Base-by-base conservation (phyloP, 2,329 filamentous ascomycete genomes). In the Curvularia sp. region DNA sequence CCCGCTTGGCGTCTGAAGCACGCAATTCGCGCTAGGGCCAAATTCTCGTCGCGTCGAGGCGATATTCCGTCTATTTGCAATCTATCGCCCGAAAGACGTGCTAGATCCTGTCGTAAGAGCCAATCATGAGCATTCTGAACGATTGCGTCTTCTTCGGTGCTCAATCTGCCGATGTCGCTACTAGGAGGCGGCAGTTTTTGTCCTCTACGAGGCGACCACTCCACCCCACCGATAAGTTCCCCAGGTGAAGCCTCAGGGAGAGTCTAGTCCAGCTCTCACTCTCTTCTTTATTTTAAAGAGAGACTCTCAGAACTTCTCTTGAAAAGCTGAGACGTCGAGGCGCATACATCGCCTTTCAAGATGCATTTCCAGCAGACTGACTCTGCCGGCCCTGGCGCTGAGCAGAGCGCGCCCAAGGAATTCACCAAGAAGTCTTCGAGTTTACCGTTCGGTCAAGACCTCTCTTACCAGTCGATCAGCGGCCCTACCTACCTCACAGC, bases 401-500 rank as follows among this genome's bases (percentile, higher is more conserved):
- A 70, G 68, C 64, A 73, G 48, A 64, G 62, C 41, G 38, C 64
- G 9, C 60, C 68, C 46, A 78, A 76, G 61, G 55, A 64, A 54
- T 80, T 78, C 70, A 68, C 65, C 42, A 71, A 79, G 55, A 78
- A 80, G 69, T 83, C 81, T 4, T 79, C 80, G 15, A 80, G 78
- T 51, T 76, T 84, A 27, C 82, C 83, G 1, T 85, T 85, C 58
- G 82, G 83, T 49, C 81, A 84, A 65, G 69, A 82, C 60, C 76
- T 84, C 56, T 65, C 80, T 32, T 77, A 87, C 59, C 79, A 80
- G 53, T 81, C 81, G 58, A 91, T 98, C 77, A 88, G 86, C 60
- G 95, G 94, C 15, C 91, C 94, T 66, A 95, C 91, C 55, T 99
- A 99, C 80, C 86, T 94, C 61, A 98, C 94, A 39, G 91, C 93